A percentile compares a stretch with the other conserved stretches of the same genome.
phyloP scores from a whole-genome alignment of 2,329 filamentous ascomycete genomes.

The Trichoderma lentiforme region DNA sequence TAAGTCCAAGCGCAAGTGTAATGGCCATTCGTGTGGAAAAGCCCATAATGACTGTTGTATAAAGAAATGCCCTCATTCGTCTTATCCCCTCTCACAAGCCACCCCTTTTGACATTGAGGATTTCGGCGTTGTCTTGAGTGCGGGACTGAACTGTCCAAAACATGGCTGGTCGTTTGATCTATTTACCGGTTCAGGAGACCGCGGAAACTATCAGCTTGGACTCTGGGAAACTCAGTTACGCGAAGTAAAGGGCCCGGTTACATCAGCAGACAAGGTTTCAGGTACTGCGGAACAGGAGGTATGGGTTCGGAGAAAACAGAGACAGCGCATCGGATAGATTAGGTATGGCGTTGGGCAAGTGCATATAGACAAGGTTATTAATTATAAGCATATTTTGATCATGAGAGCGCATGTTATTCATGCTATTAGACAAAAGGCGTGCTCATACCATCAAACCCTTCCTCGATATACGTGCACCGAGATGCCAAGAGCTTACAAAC shows the following conservation, averaged over 20 bases:
- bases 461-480: neutral
- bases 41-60: neutral
- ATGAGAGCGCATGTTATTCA: neutral
- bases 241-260: conserved; percentile 12
- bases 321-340: conserved; percentile 26
- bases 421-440: neutral
- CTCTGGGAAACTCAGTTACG: conserved; percentile 63
- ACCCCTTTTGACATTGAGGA: conserved; percentile 69
- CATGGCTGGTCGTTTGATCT: conserved; percentile 71
- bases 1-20: conserved; percentile 35
- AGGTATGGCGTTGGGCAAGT: neutral
- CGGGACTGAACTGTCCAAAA: conserved; percentile 64
- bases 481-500: neutral
- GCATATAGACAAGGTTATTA: too few relatives aligned
- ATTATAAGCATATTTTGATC: neutral
- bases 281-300: conserved; percentile 32
- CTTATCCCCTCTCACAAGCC: conserved; percentile 62
- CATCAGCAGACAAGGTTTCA: neutral
- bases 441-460: neutral
- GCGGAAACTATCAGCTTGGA: conserved; percentile 58
- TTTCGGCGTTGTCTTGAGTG: conserved; percentile 61
- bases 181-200: conserved; percentile 59
- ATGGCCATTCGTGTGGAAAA: neutral
- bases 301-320: conserved; percentile 43
- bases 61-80: conserved; percentile 65